Conservation (phyloP, 106 monocot genomes). For the Posidonia australis region DNA sequence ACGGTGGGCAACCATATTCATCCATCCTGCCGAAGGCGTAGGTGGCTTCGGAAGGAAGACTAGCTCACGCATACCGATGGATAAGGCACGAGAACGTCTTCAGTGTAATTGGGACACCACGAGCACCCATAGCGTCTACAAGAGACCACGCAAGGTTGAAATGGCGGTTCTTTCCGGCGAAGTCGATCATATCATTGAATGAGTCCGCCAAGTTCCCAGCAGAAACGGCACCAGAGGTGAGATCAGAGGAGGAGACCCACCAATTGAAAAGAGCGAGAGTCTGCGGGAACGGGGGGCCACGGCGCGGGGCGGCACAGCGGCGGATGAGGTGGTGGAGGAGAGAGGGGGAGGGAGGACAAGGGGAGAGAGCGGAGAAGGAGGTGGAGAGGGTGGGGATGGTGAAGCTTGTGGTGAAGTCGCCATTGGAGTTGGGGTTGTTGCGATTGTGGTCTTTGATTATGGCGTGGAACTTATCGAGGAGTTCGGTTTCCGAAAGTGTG, state of each 20-base stretch:
- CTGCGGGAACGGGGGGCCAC: slow-evolving; percentile 18
- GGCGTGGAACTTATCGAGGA: slow-evolving; percentile 6
- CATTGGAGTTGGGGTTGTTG: slow-evolving; percentile 1
- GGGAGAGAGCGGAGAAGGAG: slow-evolving; percentile 5
- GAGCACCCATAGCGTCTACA: slow-evolving; percentile 48
- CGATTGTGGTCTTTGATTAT: slow-evolving; percentile 8
- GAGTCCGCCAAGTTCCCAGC: neutral
- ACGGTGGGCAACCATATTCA: slow-evolving; percentile 46
- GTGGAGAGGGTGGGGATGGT: slow-evolving; percentile 6
- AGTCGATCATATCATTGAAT: slow-evolving; percentile 55
- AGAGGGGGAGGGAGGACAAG: slow-evolving; percentile 27
- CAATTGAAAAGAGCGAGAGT: slow-evolving; percentile 43
- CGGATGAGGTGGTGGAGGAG: slow-evolving; percentile 33
- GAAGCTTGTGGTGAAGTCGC: slow-evolving; percentile 1
- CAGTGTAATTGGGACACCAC: slow-evolving; percentile 23
- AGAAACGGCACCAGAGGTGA: neutral
- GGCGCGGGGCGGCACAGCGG: slow-evolving; percentile 34
- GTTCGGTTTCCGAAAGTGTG: neutral
- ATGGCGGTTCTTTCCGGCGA: slow-evolving; percentile 66
- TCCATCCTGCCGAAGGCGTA: slow-evolving; percentile 55
- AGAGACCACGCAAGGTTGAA: slow-evolving; percentile 65
- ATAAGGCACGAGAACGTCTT: slow-evolving; percentile 45
- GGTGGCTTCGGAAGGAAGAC: slow-evolving; percentile 43
- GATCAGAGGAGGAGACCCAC: slow-evolving; percentile 18
- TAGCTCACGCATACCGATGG: slow-evolving; percentile 68